phyloP scores from a whole-genome alignment of 768 basidiomycete species.

The Trametes cinnabarina region DNA sequence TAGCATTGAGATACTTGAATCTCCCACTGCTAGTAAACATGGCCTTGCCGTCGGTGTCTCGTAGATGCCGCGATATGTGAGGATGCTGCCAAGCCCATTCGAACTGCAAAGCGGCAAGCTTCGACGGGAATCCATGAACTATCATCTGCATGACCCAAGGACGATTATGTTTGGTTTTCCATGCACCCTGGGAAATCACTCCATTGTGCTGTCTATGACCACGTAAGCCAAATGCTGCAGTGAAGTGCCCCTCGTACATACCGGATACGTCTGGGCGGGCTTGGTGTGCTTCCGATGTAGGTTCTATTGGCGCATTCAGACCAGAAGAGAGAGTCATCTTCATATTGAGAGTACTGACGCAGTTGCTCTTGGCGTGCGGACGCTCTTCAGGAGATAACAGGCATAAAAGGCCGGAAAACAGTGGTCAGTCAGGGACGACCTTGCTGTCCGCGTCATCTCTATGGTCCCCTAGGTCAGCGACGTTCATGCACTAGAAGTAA shows the following conservation, averaged over 20 bases:
- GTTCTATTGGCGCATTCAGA: slow-evolving; percentile 43
- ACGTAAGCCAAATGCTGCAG: background rate
- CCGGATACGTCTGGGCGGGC: slow-evolving; percentile 65
- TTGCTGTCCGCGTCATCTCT: slow-evolving; percentile 13
- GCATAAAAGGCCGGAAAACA: slow-evolving; percentile 71
- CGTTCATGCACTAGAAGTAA: no score
- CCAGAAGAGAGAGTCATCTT: background rate
- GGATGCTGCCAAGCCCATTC: slow-evolving; percentile 90
- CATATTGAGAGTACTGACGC: slow-evolving; percentile 28
- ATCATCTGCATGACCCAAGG: slow-evolving; percentile 89
- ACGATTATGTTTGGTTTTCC: slow-evolving; percentile 55
- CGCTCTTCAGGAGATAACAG: slow-evolving; percentile 77
- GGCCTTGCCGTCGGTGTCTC: slow-evolving; percentile 40
- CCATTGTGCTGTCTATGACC: slow-evolving; percentile 76
- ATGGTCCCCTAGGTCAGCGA: no score
- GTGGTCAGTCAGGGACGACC: slow-evolving; percentile 33
- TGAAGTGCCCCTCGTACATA: slow-evolving; percentile 23
- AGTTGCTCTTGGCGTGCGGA: slow-evolving; percentile 50
- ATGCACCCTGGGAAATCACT: slow-evolving; percentile 66
- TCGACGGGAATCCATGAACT: slow-evolving; percentile 79
- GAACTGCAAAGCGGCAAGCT: slow-evolving; percentile 71
- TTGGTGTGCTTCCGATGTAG: slow-evolving; percentile 75
- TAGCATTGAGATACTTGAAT: slow-evolving; percentile 37
- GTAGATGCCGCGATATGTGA: slow-evolving; percentile 62
- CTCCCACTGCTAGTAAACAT: slow-evolving; percentile 36